phyloP scores from a whole-genome alignment of 2,329 filamentous ascomycete species.

The Coniochaeta prunicola region DNA sequence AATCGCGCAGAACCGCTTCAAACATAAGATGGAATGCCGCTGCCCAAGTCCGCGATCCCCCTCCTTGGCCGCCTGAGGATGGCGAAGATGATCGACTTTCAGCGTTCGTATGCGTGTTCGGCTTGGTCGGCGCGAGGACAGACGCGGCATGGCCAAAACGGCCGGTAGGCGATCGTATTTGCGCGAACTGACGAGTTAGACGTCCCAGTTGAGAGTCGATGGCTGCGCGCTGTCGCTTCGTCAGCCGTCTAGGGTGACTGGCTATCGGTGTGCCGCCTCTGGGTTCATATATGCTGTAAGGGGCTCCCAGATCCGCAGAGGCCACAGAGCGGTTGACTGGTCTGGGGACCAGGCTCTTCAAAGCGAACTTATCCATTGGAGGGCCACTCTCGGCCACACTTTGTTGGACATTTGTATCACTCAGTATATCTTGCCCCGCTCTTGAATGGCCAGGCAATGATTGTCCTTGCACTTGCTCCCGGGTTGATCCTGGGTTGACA shows the following conservation, averaged over 20 bases:
- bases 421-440: not conserved
- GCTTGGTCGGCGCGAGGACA: slow-evolving; percentile 20
- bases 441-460: not conserved
- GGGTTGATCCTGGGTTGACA: not conserved
- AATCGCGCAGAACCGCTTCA: slow-evolving; percentile 50
- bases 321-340: slow-evolving; percentile 29
- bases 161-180: slow-evolving; percentile 34
- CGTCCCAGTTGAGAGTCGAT: slow-evolving; percentile 41
- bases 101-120: not conserved
- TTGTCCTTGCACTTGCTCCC: not conserved
- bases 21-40: slow-evolving; percentile 49
- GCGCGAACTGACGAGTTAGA: slow-evolving; percentile 36
- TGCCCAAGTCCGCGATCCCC: slow-evolving; percentile 38
- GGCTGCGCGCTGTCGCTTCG: slow-evolving; percentile 22
- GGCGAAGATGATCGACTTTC: not conserved
- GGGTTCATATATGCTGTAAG: slow-evolving; percentile 36
- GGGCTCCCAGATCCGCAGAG: slow-evolving; percentile 19
- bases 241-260: slow-evolving; percentile 24
- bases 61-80: slow-evolving; percentile 9
- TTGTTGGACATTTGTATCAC: not conserved
- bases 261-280: slow-evolving; percentile 30
- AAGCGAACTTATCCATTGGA: not conserved
- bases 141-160: slow-evolving; percentile 40
- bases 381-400: not conserved
- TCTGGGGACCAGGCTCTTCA: slow-evolving; percentile 29